Percentiles rank a stretch among this genome's conserved stretches.
Evolutionary conservation across 2,329 filamentous ascomycete species (phyloP).

Genomic region (Aspergillus pseudotamarii): DNA sequence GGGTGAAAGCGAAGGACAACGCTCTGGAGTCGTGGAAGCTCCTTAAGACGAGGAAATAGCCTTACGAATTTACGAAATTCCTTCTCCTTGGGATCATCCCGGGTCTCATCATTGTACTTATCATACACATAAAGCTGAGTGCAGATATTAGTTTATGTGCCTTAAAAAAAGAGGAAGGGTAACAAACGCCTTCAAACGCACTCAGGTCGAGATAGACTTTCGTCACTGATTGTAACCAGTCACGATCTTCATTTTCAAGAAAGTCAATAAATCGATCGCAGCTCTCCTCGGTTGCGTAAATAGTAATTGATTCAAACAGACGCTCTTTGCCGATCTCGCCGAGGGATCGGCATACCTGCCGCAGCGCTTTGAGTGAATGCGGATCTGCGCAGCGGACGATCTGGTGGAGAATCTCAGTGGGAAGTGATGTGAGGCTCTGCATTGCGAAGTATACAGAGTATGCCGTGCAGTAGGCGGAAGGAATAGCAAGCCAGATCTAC

Average conservation of each 20-base stretch:
- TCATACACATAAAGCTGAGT: not conserved
- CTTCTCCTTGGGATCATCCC: not conserved
- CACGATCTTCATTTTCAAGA: not conserved
- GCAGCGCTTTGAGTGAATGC: not conserved
- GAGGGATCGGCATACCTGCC: not conserved
- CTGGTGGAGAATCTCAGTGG: not conserved
- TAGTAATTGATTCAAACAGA: not conserved
- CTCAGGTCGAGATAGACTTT: constrained; percentile 8
- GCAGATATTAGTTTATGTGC: not conserved
- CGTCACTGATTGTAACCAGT: not conserved
- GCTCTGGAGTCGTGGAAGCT: constrained; percentile 8
- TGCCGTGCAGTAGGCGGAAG: no score
- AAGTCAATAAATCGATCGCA: not conserved
- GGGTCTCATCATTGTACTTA: not conserved
- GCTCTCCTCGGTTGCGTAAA: not conserved
- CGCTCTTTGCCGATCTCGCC: not conserved
- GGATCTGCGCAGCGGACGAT: not conserved
- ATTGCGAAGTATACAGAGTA: not conserved
- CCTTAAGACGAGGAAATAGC: constrained; percentile 4
- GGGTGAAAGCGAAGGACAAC: constrained; percentile 7
- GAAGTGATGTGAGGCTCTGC: not conserved
- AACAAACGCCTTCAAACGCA: not conserved
- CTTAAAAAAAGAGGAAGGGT: not conserved
- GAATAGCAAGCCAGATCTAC: no score
- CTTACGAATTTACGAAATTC: not conserved